These are phyloP conservation scores for Avena insularis DNA, from an alignment of 176 grass and related monocot genomes.

Conservation along the genomic window DNA sequence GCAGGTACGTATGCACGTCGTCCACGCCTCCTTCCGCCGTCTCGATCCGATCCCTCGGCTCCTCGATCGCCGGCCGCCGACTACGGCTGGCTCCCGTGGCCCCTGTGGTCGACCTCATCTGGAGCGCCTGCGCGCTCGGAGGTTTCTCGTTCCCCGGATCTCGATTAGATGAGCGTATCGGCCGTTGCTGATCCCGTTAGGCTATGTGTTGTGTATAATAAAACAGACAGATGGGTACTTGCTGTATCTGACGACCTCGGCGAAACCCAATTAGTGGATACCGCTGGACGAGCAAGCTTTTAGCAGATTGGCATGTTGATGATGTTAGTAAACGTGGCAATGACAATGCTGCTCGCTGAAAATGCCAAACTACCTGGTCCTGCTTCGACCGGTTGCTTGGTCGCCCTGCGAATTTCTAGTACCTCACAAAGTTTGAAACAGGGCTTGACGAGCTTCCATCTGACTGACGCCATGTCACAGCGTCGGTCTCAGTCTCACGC, in stretches of 20 bases:
- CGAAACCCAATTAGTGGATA: not conserved
- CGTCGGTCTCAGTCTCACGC: too few relatives aligned
- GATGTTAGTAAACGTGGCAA: not conserved
- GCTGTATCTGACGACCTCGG: not conserved
- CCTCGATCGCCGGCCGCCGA: not conserved
- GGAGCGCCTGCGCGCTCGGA: too few relatives aligned
- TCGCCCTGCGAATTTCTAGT: not conserved
- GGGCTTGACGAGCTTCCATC: not conserved
- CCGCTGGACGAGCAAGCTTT: not conserved
- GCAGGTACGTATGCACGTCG: constrained; percentile 54
- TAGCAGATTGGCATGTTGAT: not conserved
- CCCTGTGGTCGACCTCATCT: not conserved
- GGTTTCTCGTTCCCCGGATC: not conserved
- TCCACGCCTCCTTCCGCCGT: not conserved
- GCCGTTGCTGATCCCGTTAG: not conserved
- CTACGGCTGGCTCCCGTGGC: not conserved
- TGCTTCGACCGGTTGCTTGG: not conserved
- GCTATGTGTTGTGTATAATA: not conserved
- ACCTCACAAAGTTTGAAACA: not conserved
- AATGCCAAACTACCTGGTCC: not conserved
- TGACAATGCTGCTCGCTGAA: not conserved
- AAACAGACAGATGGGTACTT: not conserved
- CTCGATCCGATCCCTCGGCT: not conserved
- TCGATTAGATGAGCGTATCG: not conserved
- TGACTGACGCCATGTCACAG: not conserved